Percentiles rank a stretch among this genome's conserved stretches.
Conservation (phyloP, 495 filamentous ascomycete species). For the Cryomyces minteri region DNA sequence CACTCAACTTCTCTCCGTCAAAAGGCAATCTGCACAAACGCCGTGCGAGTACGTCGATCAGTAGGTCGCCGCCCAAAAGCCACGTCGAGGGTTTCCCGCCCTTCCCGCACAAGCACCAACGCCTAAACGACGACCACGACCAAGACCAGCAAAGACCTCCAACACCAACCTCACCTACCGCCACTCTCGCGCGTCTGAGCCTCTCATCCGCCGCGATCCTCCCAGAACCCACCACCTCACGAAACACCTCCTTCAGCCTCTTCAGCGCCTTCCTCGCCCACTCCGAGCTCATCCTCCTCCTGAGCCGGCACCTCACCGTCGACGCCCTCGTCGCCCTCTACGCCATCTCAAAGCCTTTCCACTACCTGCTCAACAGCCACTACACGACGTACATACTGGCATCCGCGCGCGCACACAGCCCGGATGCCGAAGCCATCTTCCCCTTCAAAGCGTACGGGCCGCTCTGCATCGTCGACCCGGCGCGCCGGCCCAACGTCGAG, state of each 20-base stretch:
- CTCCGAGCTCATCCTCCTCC: slow-evolving; percentile 27
- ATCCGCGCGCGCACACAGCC: slow-evolving; percentile 23
- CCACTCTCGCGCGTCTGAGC: too few relatives aligned
- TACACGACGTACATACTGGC: slow-evolving; percentile 23
- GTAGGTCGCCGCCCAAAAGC: too few relatives aligned
- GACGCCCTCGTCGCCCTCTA: slow-evolving; percentile 35
- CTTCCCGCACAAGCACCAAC: too few relatives aligned
- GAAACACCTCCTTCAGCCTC: slow-evolving; percentile 24
- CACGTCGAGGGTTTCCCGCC: too few relatives aligned
- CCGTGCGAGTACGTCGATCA: too few relatives aligned
- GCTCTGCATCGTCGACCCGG: slow-evolving; percentile 32
- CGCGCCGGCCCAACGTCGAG: slow-evolving; percentile 4
- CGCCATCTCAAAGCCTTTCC: slow-evolving; percentile 35
- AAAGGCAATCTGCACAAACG: too few relatives aligned
- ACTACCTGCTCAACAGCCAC: slow-evolving; percentile 28
- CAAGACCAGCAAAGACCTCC: too few relatives aligned
- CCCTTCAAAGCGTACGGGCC: slow-evolving; percentile 28
- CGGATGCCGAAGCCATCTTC: slow-evolving; percentile 30
- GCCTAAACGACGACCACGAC: too few relatives aligned
- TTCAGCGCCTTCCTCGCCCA: slow-evolving; percentile 27
- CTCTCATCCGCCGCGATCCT: too few relatives aligned
- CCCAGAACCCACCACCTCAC: background rate
- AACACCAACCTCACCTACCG: too few relatives aligned
- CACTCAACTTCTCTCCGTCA: too few relatives aligned
- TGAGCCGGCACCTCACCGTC: slow-evolving; percentile 30